These are phyloP conservation scores for Trichoderma atroviride DNA, from an alignment of 2,329 filamentous ascomycete species.

Conservation along the genomic window DNA sequence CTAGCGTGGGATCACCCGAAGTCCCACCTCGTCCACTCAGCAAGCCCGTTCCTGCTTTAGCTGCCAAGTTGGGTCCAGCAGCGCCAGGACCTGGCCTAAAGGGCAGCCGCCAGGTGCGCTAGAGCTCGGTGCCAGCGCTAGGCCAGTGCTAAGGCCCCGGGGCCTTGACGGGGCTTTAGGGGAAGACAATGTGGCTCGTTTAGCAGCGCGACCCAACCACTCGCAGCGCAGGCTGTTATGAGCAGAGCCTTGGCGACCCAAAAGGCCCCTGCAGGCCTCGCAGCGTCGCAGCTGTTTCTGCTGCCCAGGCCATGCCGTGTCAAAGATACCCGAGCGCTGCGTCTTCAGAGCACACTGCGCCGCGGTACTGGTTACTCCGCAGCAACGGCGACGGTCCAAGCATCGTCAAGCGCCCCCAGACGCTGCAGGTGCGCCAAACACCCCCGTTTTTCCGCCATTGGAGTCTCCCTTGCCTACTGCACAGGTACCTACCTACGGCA, in stretches of 20 bases:
- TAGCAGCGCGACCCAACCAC: slow-evolving; percentile 22
- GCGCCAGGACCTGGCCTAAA: slow-evolving; percentile 11
- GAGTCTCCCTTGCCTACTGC: slow-evolving; percentile 13
- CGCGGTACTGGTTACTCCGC: slow-evolving; percentile 2
- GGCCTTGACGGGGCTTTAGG: slow-evolving; percentile 10
- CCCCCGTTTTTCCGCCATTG: slow-evolving; percentile 19
- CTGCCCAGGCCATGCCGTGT: neutral
- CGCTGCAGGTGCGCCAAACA: slow-evolving; percentile 22
- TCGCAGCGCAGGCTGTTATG: neutral
- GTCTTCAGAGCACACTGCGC: neutral
- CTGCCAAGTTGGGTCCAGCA: slow-evolving; percentile 24
- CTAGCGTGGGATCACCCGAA: slow-evolving; percentile 22
- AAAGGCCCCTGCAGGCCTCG: slow-evolving; percentile 5
- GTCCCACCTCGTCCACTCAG: slow-evolving; percentile 24
- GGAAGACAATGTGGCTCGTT: slow-evolving; percentile 1
- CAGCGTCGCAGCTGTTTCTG: neutral
- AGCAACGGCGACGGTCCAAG: slow-evolving; percentile 6
- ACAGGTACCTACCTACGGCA: neutral
- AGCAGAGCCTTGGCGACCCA: slow-evolving; percentile 10
- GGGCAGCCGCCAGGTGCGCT: neutral
- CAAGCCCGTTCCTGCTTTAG: slow-evolving; percentile 27
- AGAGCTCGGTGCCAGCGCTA: neutral
- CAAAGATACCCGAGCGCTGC: neutral
- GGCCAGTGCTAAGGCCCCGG: neutral
- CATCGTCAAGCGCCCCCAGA: slow-evolving; percentile 26